Conservation (phyloP, 805 yeast species). For the Saccharomyces cerevisiae region DNA sequence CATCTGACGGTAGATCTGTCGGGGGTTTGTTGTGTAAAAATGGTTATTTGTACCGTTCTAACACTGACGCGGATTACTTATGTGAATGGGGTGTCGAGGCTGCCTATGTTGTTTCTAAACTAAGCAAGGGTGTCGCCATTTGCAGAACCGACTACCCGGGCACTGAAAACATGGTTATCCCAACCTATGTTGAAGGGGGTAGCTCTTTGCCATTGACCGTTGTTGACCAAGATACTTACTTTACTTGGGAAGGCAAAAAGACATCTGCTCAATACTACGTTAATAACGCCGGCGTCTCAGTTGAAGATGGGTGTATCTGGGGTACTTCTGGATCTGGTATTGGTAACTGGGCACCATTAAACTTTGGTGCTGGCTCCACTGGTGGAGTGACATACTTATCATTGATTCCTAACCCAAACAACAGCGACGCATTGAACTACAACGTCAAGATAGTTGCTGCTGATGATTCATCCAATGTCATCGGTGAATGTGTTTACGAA, state of each 20-base stretch:
- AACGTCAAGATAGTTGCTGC: conserved; percentile 74
- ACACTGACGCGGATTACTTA: conserved; percentile 56
- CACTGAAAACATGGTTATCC: conserved; percentile 95
- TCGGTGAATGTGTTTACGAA: conserved; percentile 74
- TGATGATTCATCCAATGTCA: conserved; percentile 50
- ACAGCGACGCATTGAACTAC: conserved; percentile 57
- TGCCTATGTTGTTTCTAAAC: conserved; percentile 62
- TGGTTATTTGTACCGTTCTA: conserved; percentile 81
- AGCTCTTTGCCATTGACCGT: conserved; percentile 59
- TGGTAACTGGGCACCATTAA: conserved; percentile 98
- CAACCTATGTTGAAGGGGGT: conserved; percentile 77
- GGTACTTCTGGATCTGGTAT: conserved; percentile 69
- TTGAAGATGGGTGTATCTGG: conserved; percentile 93
- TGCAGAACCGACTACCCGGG: conserved; percentile 99
- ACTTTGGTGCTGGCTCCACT: conserved; percentile 87
- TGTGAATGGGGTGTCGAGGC: conserved; percentile 84
- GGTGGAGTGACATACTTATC: conserved; percentile 72
- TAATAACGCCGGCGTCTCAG: conserved; percentile 89
- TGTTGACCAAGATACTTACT: conserved; percentile 72
- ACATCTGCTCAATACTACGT: conserved; percentile 97
- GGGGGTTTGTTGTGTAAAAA: conserved; percentile 86
- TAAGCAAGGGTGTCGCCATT: conserved; percentile 65
- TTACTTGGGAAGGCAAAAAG: conserved; percentile 67
- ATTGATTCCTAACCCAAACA: conserved; percentile 93
- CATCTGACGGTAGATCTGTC: conserved; percentile 81